phyloP scores from a whole-genome alignment of 768 basidiomycete genomes.

The Panellus pusillus region DNA sequence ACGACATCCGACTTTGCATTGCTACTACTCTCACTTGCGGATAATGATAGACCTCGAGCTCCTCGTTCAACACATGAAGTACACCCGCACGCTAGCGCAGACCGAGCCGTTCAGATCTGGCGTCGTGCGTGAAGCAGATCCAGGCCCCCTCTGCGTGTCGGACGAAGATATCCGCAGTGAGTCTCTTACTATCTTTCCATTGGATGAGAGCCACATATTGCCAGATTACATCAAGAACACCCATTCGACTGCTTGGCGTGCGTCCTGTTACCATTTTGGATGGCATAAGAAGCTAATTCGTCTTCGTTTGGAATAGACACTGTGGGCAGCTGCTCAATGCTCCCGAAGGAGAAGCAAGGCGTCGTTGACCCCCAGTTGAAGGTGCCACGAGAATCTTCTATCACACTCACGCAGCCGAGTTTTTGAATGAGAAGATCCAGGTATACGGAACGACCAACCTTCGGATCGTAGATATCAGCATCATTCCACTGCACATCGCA shows the following conservation, averaged over 20 bases:
- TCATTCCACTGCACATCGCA: slow-evolving; percentile 14
- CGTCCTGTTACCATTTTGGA: neutral
- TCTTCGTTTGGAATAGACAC: slow-evolving; percentile 44
- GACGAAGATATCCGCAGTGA: slow-evolving; percentile 37
- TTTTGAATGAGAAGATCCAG: slow-evolving; percentile 22
- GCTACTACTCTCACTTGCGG: neutral
- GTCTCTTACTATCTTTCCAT: neutral
- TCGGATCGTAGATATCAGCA: slow-evolving; percentile 26
- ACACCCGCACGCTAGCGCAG: slow-evolving; percentile 25
- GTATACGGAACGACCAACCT: slow-evolving; percentile 60
- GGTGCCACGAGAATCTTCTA: slow-evolving; percentile 23
- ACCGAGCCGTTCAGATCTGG: slow-evolving; percentile 26
- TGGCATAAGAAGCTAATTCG: neutral
- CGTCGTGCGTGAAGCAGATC: slow-evolving; percentile 29
- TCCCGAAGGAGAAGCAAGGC: slow-evolving; percentile 49
- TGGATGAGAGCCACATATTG: neutral
- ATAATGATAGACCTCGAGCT: slow-evolving; percentile 30
- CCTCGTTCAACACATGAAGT: slow-evolving; percentile 36
- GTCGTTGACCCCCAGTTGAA: slow-evolving; percentile 51
- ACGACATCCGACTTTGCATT: slow-evolving; percentile 17
- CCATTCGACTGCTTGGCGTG: slow-evolving; percentile 29
- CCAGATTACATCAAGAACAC: slow-evolving; percentile 22
- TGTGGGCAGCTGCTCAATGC: slow-evolving; percentile 51
- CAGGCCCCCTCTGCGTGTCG: slow-evolving; percentile 31
- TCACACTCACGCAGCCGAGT: no score